Conservation (phyloP, 495 filamentous ascomycete genomes). For the Podospora sp. region DNA sequence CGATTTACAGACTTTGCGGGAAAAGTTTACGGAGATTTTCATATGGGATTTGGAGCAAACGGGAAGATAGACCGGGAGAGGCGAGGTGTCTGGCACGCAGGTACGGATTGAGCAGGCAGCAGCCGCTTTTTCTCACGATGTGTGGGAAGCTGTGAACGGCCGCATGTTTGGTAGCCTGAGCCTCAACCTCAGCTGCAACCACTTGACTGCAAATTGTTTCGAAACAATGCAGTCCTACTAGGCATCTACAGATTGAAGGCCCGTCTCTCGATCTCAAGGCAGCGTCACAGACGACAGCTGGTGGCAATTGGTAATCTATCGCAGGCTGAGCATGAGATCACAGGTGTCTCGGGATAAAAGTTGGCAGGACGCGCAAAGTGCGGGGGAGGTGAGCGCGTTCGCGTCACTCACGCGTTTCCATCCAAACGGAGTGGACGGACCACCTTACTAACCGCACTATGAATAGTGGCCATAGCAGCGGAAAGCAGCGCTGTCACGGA, state of each 20-base stretch:
- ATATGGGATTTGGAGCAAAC: conserved; percentile 13
- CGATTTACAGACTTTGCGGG: background rate
- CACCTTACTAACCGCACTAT: conserved; percentile 11
- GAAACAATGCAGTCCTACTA: background rate
- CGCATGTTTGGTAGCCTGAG: background rate
- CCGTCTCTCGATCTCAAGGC: conserved; percentile 7
- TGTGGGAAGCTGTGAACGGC: background rate
- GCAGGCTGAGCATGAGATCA: conserved; percentile 17
- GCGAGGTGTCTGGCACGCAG: background rate
- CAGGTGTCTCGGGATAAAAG: conserved; percentile 5
- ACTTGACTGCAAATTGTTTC: background rate
- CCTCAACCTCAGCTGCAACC: background rate
- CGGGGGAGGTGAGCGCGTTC: conserved; percentile 24
- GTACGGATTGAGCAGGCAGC: conserved; percentile 8
- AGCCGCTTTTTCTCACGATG: background rate
- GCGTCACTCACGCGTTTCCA: conserved; percentile 27
- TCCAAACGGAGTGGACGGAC: conserved; percentile 22
- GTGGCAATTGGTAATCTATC: conserved; percentile 8
- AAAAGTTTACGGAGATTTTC: conserved; percentile 20
- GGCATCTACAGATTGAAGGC: background rate
- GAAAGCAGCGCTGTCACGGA: conserved; percentile 13
- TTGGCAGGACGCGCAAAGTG: conserved; percentile 21
- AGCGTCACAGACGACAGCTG: conserved; percentile 3
- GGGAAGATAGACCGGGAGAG: conserved; percentile 4
- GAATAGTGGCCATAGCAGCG: conserved; percentile 9